phyloP scores from a whole-genome alignment of 2,329 filamentous ascomycete genomes.

The Exophiala xenobiotica region DNA sequence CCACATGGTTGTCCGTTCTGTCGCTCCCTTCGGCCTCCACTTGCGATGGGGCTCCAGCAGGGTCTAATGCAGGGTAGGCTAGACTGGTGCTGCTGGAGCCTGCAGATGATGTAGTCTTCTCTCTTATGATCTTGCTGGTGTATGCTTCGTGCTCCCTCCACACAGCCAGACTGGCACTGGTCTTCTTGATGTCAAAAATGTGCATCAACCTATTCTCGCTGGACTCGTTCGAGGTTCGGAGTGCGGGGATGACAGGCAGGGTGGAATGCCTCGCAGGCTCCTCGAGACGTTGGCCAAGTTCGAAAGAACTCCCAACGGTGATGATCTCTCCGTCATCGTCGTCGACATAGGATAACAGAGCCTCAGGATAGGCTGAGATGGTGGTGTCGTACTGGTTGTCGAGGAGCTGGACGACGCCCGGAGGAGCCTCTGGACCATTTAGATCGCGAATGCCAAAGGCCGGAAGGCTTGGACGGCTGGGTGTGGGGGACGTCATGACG shows the following conservation, averaged over 20 bases:
- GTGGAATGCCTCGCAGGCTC: slow-evolving; percentile 35
- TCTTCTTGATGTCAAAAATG: slow-evolving; percentile 44
- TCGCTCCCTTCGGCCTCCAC: background rate
- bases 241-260: slow-evolving; percentile 12
- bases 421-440: slow-evolving; percentile 22
- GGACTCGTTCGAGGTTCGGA: background rate
- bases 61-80: background rate
- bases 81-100: background rate
- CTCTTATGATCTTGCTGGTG: slow-evolving; percentile 19
- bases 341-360: slow-evolving; percentile 46
- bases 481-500: slow-evolving; percentile 11
- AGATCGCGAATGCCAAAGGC: slow-evolving; percentile 30
- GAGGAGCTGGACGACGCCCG: slow-evolving; percentile 42
- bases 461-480: too few species aligned
- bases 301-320: slow-evolving; percentile 49
- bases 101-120: background rate
- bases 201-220: slow-evolving; percentile 39
- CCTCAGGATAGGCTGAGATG: slow-evolving; percentile 41
- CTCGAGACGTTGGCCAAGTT: slow-evolving; percentile 47
- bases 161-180: slow-evolving; percentile 20
- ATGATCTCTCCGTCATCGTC: slow-evolving; percentile 48
- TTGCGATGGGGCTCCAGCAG: background rate
- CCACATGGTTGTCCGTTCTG: background rate
- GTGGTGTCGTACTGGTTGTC: slow-evolving; percentile 45
- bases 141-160: slow-evolving; percentile 30